Percentiles rank a stretch among this genome's conserved stretches.
These are phyloP conservation scores for Scedosporium boydii DNA, from an alignment of 2,329 filamentous ascomycete genomes.

Conservation along the genomic window DNA sequence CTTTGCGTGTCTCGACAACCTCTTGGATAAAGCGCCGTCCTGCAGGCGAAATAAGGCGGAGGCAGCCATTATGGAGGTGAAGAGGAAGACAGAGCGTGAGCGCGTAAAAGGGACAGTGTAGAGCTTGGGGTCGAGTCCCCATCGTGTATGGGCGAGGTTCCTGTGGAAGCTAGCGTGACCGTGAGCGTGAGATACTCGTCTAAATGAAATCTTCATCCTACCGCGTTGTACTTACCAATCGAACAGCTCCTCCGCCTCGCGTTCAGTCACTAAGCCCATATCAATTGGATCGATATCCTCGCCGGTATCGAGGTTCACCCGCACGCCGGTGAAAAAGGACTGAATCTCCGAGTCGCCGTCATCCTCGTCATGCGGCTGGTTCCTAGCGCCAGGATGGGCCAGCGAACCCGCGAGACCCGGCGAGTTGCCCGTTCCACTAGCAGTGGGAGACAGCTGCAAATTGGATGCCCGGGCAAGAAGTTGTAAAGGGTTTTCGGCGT, in stretches of 20 bases:
- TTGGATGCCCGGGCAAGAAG: constrained; percentile 64
- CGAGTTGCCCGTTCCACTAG: not conserved
- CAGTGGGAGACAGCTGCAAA: constrained; percentile 42
- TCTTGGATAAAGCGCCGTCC: constrained; percentile 53
- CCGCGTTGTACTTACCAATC: constrained; percentile 41
- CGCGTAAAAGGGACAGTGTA: constrained; percentile 59
- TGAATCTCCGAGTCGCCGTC: constrained; percentile 39
- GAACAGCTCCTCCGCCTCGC: constrained; percentile 56
- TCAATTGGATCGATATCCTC: constrained; percentile 59
- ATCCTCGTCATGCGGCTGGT: constrained; percentile 16
- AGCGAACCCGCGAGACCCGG: not conserved
- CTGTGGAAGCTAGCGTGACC: constrained; percentile 48
- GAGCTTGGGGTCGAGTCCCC: constrained; percentile 60
- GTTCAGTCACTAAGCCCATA: constrained; percentile 56
- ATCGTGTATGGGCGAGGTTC: constrained; percentile 62
- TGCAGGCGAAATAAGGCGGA: constrained; percentile 59
- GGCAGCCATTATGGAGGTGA: constrained; percentile 61
- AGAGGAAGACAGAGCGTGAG: constrained; percentile 58
- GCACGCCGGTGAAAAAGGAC: constrained; percentile 57
- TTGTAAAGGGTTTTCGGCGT: constrained; percentile 67
- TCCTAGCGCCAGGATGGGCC: constrained; percentile 9
- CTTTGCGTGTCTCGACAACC: constrained; percentile 55
- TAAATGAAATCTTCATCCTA: too few species aligned
- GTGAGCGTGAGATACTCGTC: not conserved
- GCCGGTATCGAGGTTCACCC: constrained; percentile 53